phyloP scores from a whole-genome alignment of 192 early-diverging fungal species.

The Coemansia sp. region DNA sequence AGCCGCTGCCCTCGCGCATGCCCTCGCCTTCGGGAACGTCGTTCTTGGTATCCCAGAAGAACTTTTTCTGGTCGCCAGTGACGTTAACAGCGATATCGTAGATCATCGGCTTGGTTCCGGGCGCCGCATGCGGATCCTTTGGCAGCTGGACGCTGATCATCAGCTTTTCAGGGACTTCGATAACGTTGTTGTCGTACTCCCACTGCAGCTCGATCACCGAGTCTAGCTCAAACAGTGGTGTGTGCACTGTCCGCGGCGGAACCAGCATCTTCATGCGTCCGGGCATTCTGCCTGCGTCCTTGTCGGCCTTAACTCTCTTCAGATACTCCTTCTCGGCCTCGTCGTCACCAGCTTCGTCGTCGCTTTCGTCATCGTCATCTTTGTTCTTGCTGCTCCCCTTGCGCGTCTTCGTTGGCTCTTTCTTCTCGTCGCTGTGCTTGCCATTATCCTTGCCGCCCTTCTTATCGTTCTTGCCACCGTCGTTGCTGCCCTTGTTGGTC shows the following conservation, averaged over 20 bases:
- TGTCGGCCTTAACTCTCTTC: constrained; percentile 52
- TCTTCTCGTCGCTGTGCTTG: constrained; percentile 9
- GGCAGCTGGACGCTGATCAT: constrained; percentile 57
- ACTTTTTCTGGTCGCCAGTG: constrained; percentile 41
- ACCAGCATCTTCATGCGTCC: constrained; percentile 57
- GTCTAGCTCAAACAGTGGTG: constrained; percentile 56
- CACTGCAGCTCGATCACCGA: constrained; percentile 53
- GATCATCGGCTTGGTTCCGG: constrained; percentile 39
- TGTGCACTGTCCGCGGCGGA: constrained; percentile 54
- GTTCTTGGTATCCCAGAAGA: constrained; percentile 58
- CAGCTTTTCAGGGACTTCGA: constrained; percentile 53
- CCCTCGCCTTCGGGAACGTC: constrained; percentile 55
- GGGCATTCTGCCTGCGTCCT: constrained; percentile 47
- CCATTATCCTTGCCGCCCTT: constrained; percentile 15
- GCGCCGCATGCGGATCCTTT: constrained; percentile 46
- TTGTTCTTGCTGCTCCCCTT: constrained; percentile 16
- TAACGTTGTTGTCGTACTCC: constrained; percentile 58
- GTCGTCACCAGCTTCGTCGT: constrained; percentile 24
- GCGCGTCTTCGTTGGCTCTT: constrained; percentile 43
- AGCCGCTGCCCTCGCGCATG: constrained; percentile 56
- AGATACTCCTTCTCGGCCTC: constrained; percentile 43
- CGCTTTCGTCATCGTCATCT: constrained; percentile 19
- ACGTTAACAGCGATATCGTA: constrained; percentile 56
- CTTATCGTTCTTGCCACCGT: not conserved
- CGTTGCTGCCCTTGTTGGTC: constrained; percentile 9